phyloP scores from a whole-genome alignment of 495 filamentous ascomycete species.

The Cercophora newfieldiana region DNA sequence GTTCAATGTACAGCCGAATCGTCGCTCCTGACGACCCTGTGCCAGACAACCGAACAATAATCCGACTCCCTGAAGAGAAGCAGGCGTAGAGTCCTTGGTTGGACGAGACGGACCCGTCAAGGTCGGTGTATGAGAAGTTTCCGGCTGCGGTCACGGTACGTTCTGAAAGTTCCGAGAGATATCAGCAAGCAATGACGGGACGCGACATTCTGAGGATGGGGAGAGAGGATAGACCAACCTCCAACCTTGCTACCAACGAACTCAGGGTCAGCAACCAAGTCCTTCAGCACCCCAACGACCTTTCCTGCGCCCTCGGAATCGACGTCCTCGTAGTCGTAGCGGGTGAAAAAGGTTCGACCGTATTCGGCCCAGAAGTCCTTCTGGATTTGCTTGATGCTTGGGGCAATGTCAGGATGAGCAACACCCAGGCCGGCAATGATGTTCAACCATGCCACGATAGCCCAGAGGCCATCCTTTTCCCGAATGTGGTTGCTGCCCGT shows the following conservation, averaged over 20 bases:
- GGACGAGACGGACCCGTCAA: conserved; percentile 90
- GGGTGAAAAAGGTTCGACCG: conserved; percentile 97
- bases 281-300: conserved; percentile 73
- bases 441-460: conserved; percentile 95
- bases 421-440: conserved; percentile 94
- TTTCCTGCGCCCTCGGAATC: conserved; percentile 87
- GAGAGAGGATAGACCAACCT: conserved; percentile 47
- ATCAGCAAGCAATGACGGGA: conserved; percentile 7
- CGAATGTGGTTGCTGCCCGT: conserved; percentile 99
- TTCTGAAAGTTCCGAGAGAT: conserved; percentile 34
- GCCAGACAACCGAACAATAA: conserved; percentile 90
- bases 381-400: conserved; percentile 93
- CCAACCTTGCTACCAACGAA: conserved; percentile 82
- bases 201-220: background rate
- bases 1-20: conserved; percentile 94
- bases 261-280: conserved; percentile 61
- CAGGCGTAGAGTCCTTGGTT: conserved; percentile 95
- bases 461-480: conserved; percentile 98
- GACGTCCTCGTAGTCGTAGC: conserved; percentile 96
- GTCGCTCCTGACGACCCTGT: conserved; percentile 94
- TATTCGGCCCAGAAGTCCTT: conserved; percentile 96
- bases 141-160: conserved; percentile 86
- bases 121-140: conserved; percentile 95
- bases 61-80: conserved; percentile 92
- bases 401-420: conserved; percentile 68